Evolutionary conservation across 2,329 filamentous ascomycete genomes (phyloP).

Genomic region (Macrophomina phaseolina): DNA sequence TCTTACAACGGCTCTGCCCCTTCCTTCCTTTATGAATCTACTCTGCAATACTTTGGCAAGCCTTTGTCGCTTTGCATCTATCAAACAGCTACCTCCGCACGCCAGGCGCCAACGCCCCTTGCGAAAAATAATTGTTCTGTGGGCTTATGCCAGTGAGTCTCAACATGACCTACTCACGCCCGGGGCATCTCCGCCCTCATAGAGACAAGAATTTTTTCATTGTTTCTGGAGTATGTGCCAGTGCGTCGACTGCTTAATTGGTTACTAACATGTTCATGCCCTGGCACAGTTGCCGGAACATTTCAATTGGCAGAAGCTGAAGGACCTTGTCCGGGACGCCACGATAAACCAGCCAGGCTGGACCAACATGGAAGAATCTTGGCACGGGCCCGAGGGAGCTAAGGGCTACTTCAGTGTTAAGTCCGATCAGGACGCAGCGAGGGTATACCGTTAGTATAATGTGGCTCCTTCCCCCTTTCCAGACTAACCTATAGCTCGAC

Average conservation of each 20-base stretch:
- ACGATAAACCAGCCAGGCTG: conserved; percentile 45
- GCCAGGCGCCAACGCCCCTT: conserved; percentile 4
- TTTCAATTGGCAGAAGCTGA: conserved; percentile 44
- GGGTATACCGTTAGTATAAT: conserved; percentile 12
- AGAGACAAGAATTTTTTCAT: conserved; percentile 28
- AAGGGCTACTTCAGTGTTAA: conserved; percentile 46
- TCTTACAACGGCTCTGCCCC: background rate
- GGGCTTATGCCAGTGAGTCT: background rate
- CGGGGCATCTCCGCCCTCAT: conserved; percentile 2
- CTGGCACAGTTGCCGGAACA: conserved; percentile 24
- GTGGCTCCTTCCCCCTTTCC: conserved; percentile 36
- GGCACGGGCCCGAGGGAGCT: conserved; percentile 33
- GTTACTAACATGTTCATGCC: background rate
- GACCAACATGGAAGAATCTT: conserved; percentile 40
- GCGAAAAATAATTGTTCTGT: background rate
- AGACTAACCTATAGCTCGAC: conserved; percentile 28
- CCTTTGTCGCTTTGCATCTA: conserved; percentile 23
- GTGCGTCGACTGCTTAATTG: background rate
- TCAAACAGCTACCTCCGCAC: conserved; percentile 19
- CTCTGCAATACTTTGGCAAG: conserved; percentile 8
- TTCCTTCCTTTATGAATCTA: background rate
- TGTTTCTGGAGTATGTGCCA: conserved; percentile 26
- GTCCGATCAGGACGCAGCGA: conserved; percentile 40
- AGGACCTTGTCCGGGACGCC: conserved; percentile 42
- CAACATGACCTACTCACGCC: conserved; percentile 18